A percentile compares a stretch with the other conserved stretches of the same genome.
Evolutionary conservation across 306 rosid genomes (phyloP).

Genomic region (Fragaria nilgerrensis): DNA sequence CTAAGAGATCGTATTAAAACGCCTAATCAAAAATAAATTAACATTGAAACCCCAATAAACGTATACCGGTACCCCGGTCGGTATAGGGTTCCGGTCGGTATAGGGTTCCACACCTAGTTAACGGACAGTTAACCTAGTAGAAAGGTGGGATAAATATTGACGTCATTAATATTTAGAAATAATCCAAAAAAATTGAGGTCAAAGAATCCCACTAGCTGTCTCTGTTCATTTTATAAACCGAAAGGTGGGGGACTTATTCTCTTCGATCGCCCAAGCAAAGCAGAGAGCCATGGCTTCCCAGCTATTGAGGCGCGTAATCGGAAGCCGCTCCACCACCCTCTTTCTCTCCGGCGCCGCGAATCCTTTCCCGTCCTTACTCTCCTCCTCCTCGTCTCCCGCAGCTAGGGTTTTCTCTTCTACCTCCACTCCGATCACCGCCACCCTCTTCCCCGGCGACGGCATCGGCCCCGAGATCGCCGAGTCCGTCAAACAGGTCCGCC

Average conservation of each 20-base stretch:
- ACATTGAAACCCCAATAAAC: too few relatives aligned
- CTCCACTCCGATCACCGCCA: constrained; percentile 71
- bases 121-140: too few relatives aligned
- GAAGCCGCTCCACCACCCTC: constrained; percentile 40
- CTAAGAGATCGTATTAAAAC: too few relatives aligned
- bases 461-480: constrained; percentile 97
- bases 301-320: constrained; percentile 61
- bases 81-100: too few relatives aligned
- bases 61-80: too few relatives aligned
- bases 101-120: too few relatives aligned
- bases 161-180: too few relatives aligned
- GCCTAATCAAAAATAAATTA: too few relatives aligned
- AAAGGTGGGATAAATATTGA: too few relatives aligned
- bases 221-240: background rate
- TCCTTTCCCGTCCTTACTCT: constrained; percentile 16
- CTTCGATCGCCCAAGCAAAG: background rate
- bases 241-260: background rate
- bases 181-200: too few relatives aligned
- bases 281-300: constrained; percentile 57
- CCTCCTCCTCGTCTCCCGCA: background rate
- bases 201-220: background rate
- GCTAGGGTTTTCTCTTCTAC: constrained; percentile 61
- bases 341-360: constrained; percentile 34
- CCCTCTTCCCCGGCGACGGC: constrained; percentile 98
- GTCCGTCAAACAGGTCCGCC: constrained; percentile 80